Conservation (phyloP, 768 basidiomycete genomes). For the Lentinula detonsa region DNA sequence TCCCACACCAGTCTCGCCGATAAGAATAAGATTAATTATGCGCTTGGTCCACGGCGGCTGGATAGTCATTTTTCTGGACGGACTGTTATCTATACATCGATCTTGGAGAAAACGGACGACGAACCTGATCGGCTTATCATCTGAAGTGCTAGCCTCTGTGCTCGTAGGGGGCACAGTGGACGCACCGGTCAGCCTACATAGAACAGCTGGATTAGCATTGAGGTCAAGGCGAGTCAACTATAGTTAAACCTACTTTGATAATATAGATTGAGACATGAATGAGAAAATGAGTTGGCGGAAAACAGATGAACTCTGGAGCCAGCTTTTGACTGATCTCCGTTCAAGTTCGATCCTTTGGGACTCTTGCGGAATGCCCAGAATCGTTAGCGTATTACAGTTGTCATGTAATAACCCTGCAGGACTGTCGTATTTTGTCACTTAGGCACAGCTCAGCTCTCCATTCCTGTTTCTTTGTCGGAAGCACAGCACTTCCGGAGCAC, state of each 20-base stretch:
- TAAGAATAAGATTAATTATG: background rate
- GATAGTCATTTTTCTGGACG: background rate
- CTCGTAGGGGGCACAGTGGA: background rate
- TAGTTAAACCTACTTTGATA: background rate
- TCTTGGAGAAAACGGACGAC: background rate
- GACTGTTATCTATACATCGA: background rate
- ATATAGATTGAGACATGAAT: background rate
- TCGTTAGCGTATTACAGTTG: background rate
- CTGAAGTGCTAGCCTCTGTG: background rate
- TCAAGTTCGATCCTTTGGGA: background rate
- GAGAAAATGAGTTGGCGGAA: background rate
- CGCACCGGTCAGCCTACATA: background rate
- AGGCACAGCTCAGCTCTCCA: background rate
- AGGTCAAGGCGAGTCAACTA: background rate
- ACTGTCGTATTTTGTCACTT: background rate
- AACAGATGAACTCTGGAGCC: background rate
- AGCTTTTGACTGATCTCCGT: background rate
- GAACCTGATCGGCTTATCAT: background rate
- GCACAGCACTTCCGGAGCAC: background rate
- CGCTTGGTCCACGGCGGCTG: background rate
- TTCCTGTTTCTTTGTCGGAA: background rate
- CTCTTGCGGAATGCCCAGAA: background rate
- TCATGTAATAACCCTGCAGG: background rate
- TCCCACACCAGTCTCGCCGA: conserved; percentile 15
- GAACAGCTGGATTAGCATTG: background rate